phyloP scores from a whole-genome alignment of 2,329 filamentous ascomycete species.

The Sporothrix globosa region DNA sequence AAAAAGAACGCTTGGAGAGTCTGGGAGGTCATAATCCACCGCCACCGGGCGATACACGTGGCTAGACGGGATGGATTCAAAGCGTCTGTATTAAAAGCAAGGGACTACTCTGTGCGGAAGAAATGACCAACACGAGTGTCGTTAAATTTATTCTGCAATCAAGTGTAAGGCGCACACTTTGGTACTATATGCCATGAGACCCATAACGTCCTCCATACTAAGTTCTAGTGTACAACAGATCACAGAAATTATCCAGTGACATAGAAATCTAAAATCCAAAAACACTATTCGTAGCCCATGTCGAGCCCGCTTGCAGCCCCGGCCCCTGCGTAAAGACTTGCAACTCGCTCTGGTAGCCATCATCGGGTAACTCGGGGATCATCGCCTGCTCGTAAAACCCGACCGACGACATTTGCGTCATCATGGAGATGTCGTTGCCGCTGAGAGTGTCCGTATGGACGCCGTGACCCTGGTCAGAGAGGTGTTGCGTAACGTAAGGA shows the following conservation, averaged over 20 bases:
- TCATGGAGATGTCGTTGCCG: conserved; percentile 8
- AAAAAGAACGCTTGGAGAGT: too few species aligned
- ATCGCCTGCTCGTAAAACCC: conserved; percentile 23
- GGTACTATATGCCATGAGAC: too few species aligned
- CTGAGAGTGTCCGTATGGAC: neutral
- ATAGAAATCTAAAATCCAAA: conserved; percentile 33
- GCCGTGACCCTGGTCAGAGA: neutral
- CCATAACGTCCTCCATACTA: too few species aligned
- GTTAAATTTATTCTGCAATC: too few species aligned
- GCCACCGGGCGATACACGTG: neutral
- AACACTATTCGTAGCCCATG: conserved; percentile 37
- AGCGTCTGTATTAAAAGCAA: neutral
- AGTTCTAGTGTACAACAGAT: too few species aligned
- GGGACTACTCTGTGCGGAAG: too few species aligned
- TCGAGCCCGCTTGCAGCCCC: conserved; percentile 36
- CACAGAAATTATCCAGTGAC: too few species aligned
- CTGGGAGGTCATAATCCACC: too few species aligned
- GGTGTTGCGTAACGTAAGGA: neutral
- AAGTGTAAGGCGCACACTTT: too few species aligned
- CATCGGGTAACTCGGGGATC: conserved; percentile 39
- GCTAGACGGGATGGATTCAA: neutral
- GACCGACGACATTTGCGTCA: conserved; percentile 18
- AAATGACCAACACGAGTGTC: too few species aligned
- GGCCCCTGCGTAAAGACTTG: conserved; percentile 50
- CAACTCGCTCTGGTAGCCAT: conserved; percentile 54